Percentiles rank a stretch among this genome's conserved stretches.
Evolutionary conservation across 1,139 yeast genomes (phyloP).

Genomic region (Fermentozyma sake): DNA sequence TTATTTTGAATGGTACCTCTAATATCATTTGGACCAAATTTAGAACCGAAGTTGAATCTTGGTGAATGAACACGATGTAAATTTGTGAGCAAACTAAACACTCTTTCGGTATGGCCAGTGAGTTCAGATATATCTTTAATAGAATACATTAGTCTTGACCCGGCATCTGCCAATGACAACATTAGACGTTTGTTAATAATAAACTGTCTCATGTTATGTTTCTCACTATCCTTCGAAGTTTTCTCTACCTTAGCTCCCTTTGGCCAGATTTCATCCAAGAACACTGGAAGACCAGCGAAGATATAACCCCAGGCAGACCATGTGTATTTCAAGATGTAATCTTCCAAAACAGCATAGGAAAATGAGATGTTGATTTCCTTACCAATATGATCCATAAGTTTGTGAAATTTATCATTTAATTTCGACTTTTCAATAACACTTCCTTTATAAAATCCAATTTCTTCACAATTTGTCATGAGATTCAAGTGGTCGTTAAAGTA

Average conservation of each 20-base stretch:
- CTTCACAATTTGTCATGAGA: conserved; percentile 85
- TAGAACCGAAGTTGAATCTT: conserved; percentile 59
- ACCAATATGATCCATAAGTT: conserved; percentile 43
- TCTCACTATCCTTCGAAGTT: conserved; percentile 25
- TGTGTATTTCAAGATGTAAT: conserved; percentile 80
- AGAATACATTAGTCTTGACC: conserved; percentile 93
- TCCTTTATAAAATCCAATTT: conserved; percentile 92
- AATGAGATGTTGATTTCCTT: conserved; percentile 50
- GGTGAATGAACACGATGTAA: conserved; percentile 80
- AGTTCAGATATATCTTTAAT: conserved; percentile 88
- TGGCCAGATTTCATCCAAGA: conserved; percentile 43
- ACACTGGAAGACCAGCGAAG: conserved; percentile 85
- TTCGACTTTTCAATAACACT: conserved; percentile 74
- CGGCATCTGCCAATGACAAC: conserved; percentile 92
- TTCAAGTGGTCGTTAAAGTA: conserved; percentile 85
- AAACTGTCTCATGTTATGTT: conserved; percentile 77
- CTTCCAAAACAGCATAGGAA: conserved; percentile 71
- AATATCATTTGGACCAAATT: conserved; percentile 50
- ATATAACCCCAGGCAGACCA: conserved; percentile 95
- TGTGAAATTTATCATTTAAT: conserved; percentile 54
- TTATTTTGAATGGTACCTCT: conserved; percentile 80
- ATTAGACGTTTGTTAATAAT: conserved; percentile 86
- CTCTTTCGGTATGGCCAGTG: conserved; percentile 87
- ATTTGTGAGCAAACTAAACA: conserved; percentile 68
- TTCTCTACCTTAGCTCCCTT: conserved; percentile 8